Evolutionary conservation across 164 flowering plant species (phyloP).

Genomic region (Vitis rupestris): DNA sequence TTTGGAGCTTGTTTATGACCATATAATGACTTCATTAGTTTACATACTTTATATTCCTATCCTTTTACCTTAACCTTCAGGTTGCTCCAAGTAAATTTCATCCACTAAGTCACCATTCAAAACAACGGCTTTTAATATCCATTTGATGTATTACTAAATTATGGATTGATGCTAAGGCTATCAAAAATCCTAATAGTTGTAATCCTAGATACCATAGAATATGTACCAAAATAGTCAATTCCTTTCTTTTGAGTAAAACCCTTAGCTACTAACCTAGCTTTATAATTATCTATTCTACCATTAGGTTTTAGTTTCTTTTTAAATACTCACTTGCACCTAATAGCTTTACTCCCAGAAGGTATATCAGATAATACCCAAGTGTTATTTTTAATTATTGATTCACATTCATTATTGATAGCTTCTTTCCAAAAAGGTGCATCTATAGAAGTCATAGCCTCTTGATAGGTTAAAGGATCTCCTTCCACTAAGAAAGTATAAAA

Average conservation of each 20-base stretch:
- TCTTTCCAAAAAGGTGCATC: too few relatives aligned
- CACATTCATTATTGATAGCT: too few relatives aligned
- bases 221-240: background rate
- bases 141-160: background rate
- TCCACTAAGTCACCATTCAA: background rate
- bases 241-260: slow-evolving; percentile 2
- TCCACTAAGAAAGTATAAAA: background rate
- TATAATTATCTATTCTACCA: background rate
- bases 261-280: background rate
- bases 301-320: background rate
- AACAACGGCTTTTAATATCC: background rate
- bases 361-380: slow-evolving; percentile 1
- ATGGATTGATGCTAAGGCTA: background rate
- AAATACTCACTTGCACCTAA: slow-evolving; percentile 7
- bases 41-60: background rate
- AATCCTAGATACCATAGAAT: background rate
- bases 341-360: background rate
- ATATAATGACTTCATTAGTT: background rate
- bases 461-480: background rate
- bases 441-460: background rate
- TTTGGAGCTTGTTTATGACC: background rate
- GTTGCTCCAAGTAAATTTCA: background rate
- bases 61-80: background rate
- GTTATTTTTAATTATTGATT: background rate
- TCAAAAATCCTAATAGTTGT: background rate